A percentile compares a stretch with the other conserved stretches of the same genome.
These are phyloP conservation scores for Penicillium sp. DNA, from an alignment of 2,329 filamentous ascomycete genomes.

Conservation along the genomic window DNA sequence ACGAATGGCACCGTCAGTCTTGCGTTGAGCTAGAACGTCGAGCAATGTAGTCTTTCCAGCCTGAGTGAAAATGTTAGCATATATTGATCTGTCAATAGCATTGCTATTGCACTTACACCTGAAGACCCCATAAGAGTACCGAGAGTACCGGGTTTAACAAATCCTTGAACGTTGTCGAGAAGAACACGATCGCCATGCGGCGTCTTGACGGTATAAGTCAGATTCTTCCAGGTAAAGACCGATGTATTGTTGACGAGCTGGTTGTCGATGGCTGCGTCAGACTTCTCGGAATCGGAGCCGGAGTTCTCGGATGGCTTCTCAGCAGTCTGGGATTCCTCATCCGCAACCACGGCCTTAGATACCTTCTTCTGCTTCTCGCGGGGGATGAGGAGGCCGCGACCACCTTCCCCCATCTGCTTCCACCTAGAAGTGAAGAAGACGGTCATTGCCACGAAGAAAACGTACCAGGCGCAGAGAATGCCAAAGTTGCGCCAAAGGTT, in stretches of 20 bases:
- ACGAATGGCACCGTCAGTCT: slow-evolving; percentile 55
- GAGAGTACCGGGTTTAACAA: slow-evolving; percentile 70
- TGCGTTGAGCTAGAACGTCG: slow-evolving; percentile 67
- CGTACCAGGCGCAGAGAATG: slow-evolving; percentile 60
- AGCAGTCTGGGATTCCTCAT: slow-evolving; percentile 46
- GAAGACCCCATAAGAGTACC: slow-evolving; percentile 73
- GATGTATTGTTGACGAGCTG: slow-evolving; percentile 57
- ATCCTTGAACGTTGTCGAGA: slow-evolving; percentile 64
- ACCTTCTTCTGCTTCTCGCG: slow-evolving; percentile 49
- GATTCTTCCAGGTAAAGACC: slow-evolving; percentile 68
- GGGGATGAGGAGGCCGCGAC: slow-evolving; percentile 55
- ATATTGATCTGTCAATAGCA: not conserved
- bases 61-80: not conserved
- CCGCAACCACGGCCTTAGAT: slow-evolving; percentile 30
- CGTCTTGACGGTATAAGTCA: slow-evolving; percentile 63
- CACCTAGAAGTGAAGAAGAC: slow-evolving; percentile 54
- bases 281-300: slow-evolving; percentile 40
- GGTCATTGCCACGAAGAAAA: slow-evolving; percentile 53
- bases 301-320: slow-evolving; percentile 43
- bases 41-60: slow-evolving; percentile 72
- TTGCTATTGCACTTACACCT: slow-evolving; percentile 45
- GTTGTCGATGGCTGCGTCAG: slow-evolving; percentile 25
- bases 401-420: slow-evolving; percentile 49
- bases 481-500: slow-evolving; percentile 58
- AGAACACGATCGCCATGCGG: slow-evolving; percentile 50